Evolutionary conservation across 2,329 filamentous ascomycete species (phyloP).

Genomic region (Apiospora pterosperma): DNA sequence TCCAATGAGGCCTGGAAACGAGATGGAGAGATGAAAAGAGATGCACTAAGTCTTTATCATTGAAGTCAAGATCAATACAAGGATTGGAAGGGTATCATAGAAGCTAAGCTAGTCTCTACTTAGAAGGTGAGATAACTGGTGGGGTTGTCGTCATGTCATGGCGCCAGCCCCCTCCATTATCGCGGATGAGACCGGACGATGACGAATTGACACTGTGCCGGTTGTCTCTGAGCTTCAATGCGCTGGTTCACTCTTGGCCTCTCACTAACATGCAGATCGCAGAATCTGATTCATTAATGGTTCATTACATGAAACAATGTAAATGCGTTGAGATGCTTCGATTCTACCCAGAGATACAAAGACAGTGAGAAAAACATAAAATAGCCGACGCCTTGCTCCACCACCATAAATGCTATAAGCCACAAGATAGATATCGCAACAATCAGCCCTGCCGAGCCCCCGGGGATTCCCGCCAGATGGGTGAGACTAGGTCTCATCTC

Average conservation of each 20-base stretch:
- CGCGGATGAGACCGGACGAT: neutral
- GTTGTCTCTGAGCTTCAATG: too few relatives aligned
- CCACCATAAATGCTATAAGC: too few relatives aligned
- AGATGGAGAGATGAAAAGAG: neutral
- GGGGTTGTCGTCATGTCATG: neutral
- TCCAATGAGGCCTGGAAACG: neutral
- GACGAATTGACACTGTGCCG: neutral
- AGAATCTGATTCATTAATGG: too few relatives aligned
- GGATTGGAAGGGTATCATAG: neutral
- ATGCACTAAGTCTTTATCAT: neutral
- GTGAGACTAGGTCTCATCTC: neutral
- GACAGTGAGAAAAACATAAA: too few relatives aligned
- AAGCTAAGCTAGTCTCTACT: neutral
- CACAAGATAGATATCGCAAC: too few relatives aligned
- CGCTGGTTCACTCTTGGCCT: too few relatives aligned
- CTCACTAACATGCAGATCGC: too few relatives aligned
- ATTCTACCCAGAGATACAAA: too few relatives aligned
- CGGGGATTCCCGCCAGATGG: neutral
- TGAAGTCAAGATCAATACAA: neutral
- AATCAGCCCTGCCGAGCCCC: too few relatives aligned
- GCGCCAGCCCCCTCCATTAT: neutral
- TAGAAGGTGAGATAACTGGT: slow-evolving; percentile 3
- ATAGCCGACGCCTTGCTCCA: too few relatives aligned
- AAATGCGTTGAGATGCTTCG: too few relatives aligned
- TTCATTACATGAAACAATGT: too few relatives aligned